A percentile compares a stretch with the other conserved stretches of the same genome.
phyloP scores from a whole-genome alignment of 768 basidiomycete species.

The Agaricus bisporus region DNA sequence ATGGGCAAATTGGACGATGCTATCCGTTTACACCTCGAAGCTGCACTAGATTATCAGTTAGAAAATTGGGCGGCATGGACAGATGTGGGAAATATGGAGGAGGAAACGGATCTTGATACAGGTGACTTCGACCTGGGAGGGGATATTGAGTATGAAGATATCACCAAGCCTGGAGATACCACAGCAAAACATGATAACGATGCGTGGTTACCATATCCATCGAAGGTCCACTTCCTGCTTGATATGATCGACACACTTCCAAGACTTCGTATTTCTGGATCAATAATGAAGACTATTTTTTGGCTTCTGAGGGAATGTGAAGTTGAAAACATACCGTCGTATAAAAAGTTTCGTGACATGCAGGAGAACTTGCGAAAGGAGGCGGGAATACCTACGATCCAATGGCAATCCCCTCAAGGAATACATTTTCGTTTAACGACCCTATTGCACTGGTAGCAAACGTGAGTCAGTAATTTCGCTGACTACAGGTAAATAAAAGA shows the following conservation, averaged over 20 bases:
- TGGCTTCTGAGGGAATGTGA: conserved; percentile 23
- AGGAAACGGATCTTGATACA: too few relatives aligned
- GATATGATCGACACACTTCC: conserved; percentile 28
- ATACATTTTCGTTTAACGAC: conserved; percentile 26
- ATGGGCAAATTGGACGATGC: too few relatives aligned
- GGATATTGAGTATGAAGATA: too few relatives aligned
- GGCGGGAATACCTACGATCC: conserved; percentile 17
- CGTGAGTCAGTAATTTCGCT: conserved; percentile 11
- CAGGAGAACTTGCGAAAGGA: conserved; percentile 14
- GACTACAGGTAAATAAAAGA: background rate
- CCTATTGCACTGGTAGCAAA: conserved; percentile 19
- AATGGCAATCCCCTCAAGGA: conserved; percentile 20
- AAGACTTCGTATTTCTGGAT: conserved; percentile 21
- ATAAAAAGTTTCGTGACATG: conserved; percentile 16
- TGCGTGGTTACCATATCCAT: conserved; percentile 12
- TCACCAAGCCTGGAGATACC: too few relatives aligned
- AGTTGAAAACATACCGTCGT: conserved; percentile 23
- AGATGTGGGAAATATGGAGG: too few relatives aligned
- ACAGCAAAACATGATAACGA: background rate
- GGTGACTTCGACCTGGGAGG: too few relatives aligned
- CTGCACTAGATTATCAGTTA: too few relatives aligned
- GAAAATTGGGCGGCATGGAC: too few relatives aligned
- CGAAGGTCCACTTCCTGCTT: conserved; percentile 17
- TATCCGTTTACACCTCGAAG: too few relatives aligned
- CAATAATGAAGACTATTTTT: conserved; percentile 24